Evolutionary conservation across 352 stramenopile genomes (phyloP).

Genomic region (Hyaloperonospora arabidopsidis): DNA sequence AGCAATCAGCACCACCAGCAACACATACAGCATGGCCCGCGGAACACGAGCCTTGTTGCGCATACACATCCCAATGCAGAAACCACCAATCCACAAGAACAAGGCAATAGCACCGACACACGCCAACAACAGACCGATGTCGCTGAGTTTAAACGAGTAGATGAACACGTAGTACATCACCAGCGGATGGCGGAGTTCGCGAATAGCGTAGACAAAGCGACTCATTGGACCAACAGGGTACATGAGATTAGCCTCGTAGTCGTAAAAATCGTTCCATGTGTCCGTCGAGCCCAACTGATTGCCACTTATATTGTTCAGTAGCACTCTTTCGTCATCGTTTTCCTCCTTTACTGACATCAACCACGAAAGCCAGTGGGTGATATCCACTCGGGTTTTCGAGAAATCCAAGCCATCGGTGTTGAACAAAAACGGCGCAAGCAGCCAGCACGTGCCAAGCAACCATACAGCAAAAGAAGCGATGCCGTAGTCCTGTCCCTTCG

Average conservation of each 20-base stretch:
- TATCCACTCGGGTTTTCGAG: slow-evolving; percentile 74
- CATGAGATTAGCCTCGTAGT: slow-evolving; percentile 67
- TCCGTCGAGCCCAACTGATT: slow-evolving; percentile 26
- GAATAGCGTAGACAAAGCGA: slow-evolving; percentile 61
- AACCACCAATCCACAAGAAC: slow-evolving; percentile 58
- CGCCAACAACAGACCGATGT: slow-evolving; percentile 53
- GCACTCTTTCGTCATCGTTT: slow-evolving; percentile 36
- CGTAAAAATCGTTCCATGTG: slow-evolving; percentile 74
- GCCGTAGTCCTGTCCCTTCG: slow-evolving; percentile 80
- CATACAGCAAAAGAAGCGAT: slow-evolving; percentile 85
- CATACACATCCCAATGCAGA: slow-evolving; percentile 41
- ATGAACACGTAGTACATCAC: slow-evolving; percentile 83
- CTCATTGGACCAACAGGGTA: slow-evolving; percentile 52
- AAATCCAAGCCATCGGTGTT: slow-evolving; percentile 85
- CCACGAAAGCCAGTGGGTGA: slow-evolving; percentile 76
- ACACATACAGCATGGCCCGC: slow-evolving; percentile 58
- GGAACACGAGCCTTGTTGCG: slow-evolving; percentile 56
- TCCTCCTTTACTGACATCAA: slow-evolving; percentile 59
- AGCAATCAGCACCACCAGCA: slow-evolving; percentile 57
- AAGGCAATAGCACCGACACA: slow-evolving; percentile 53
- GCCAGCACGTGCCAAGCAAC: slow-evolving; percentile 71
- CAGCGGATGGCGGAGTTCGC: slow-evolving; percentile 67
- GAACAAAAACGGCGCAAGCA: slow-evolving; percentile 81
- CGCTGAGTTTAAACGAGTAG: slow-evolving; percentile 54
- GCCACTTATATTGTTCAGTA: slow-evolving; percentile 29